These are phyloP conservation scores for Sedum album DNA, from an alignment of 164 flowering plant genomes.

Conservation along the genomic window DNA sequence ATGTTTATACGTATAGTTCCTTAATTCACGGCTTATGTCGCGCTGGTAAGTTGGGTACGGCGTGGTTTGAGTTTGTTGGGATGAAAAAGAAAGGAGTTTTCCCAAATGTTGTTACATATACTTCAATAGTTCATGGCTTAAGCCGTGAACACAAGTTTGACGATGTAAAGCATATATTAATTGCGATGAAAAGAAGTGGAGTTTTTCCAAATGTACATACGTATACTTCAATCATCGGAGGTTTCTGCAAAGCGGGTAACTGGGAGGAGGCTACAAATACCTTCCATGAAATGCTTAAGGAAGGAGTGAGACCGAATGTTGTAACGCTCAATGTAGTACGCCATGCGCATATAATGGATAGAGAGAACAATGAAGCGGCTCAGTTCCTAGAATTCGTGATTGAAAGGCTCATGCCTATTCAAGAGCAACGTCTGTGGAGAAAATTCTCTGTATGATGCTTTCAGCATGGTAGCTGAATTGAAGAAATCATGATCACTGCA, in stretches of 20 bases:
- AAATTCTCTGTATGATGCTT: background rate
- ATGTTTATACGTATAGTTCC: constrained; percentile 2
- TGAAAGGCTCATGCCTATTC: background rate
- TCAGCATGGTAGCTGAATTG: background rate
- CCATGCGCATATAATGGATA: constrained; percentile 2
- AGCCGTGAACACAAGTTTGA: constrained; percentile 1
- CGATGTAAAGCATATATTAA: background rate
- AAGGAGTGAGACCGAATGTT: background rate
- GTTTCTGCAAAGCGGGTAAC: constrained; percentile 1
- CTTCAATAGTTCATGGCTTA: too few species aligned
- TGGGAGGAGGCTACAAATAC: too few species aligned
- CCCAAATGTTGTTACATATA: too few species aligned
- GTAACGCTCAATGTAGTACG: background rate
- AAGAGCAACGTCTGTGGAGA: background rate
- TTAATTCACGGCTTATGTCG: too few species aligned
- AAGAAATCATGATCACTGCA: background rate
- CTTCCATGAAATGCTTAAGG: too few species aligned
- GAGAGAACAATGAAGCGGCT: background rate
- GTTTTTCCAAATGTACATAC: too few species aligned
- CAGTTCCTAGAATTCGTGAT: constrained; percentile 2
- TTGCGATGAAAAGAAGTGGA: background rate
- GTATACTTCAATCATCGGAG: background rate
- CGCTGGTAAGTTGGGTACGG: too few species aligned
- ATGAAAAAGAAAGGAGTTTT: too few species aligned
- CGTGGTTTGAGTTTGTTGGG: too few species aligned